Conservation (phyloP, 805 yeast species). For the Candida loeiensis region DNA sequence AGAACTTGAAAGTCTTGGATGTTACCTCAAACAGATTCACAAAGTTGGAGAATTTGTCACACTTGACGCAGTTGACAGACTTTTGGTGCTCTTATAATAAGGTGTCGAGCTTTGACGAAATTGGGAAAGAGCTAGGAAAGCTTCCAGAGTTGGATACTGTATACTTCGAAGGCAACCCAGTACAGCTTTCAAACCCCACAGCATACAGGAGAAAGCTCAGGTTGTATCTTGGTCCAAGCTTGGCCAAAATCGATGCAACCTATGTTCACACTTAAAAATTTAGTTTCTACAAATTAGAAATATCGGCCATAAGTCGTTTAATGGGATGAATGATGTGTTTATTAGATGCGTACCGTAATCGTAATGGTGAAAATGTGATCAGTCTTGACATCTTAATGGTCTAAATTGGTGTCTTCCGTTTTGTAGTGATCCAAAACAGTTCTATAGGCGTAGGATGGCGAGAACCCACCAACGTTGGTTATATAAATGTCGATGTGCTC, state of each 20-base stretch:
- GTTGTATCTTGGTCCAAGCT: slow-evolving; percentile 64
- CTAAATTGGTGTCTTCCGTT: slow-evolving; percentile 71
- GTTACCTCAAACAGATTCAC: slow-evolving; percentile 70
- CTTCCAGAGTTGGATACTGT: slow-evolving; percentile 76
- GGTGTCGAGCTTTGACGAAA: slow-evolving; percentile 63
- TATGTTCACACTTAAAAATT: slow-evolving; percentile 43
- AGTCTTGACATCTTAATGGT: slow-evolving; percentile 27
- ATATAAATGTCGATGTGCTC: slow-evolving; percentile 91
- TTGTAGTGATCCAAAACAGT: slow-evolving; percentile 92
- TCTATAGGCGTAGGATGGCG: slow-evolving; percentile 94
- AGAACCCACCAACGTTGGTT: slow-evolving; percentile 93
- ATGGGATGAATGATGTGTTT: too few species aligned
- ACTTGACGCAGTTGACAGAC: slow-evolving; percentile 74
- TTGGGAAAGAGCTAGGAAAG: slow-evolving; percentile 60
- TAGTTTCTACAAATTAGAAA: too few species aligned
- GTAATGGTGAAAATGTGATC: background rate
- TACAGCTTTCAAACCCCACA: slow-evolving; percentile 69
- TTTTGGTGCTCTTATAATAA: slow-evolving; percentile 88
- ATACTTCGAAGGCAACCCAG: slow-evolving; percentile 90
- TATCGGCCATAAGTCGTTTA: too few species aligned
- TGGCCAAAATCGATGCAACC: slow-evolving; percentile 89
- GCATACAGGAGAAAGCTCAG: slow-evolving; percentile 81
- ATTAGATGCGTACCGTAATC: background rate
- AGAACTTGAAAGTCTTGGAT: slow-evolving; percentile 69
- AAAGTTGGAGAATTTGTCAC: slow-evolving; percentile 60